Conservation (phyloP, 495 filamentous ascomycete species). For the Glonium stellatum region DNA sequence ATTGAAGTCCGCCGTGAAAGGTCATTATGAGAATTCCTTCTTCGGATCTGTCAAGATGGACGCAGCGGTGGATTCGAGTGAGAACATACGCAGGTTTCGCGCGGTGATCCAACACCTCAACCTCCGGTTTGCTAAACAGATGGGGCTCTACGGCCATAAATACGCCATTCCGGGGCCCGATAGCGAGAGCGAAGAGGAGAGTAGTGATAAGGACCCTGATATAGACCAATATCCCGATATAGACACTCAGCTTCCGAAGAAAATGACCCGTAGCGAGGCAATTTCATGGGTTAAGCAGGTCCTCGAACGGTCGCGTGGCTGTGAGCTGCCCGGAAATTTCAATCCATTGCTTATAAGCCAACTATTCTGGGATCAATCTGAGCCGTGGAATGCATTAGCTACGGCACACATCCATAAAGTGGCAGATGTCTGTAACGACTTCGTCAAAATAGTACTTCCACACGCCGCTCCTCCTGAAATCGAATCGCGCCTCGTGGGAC, state of each 20-base stretch:
- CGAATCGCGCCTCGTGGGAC: conserved; percentile 1
- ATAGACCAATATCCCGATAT: background rate
- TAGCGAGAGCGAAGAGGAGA: background rate
- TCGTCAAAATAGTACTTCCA: conserved; percentile 21
- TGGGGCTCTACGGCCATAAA: conserved; percentile 24
- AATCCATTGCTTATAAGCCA: conserved; percentile 26
- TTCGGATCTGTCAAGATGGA: conserved; percentile 14
- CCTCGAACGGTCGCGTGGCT: conserved; percentile 21
- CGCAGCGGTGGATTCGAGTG: conserved; percentile 8
- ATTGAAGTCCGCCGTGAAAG: conserved; percentile 18
- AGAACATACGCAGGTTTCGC: conserved; percentile 26
- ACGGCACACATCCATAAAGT: conserved; percentile 27
- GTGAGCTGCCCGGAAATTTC: conserved; percentile 27
- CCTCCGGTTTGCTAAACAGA: conserved; percentile 22
- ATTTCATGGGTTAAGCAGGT: conserved; percentile 21
- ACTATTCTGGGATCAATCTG: conserved; percentile 29
- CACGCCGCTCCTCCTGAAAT: conserved; percentile 18
- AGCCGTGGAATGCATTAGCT: conserved; percentile 20
- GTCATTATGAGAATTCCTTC: conserved; percentile 27
- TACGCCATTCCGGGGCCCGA: conserved; percentile 6
- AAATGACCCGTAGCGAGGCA: conserved; percentile 7
- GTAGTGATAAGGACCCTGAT: background rate
- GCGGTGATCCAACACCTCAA: conserved; percentile 31
- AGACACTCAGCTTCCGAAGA: conserved; percentile 3
- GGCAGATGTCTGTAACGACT: conserved; percentile 15